Evolutionary conservation across 495 filamentous ascomycete genomes (phyloP).

Genomic region (Aspergillus ellipticus): DNA sequence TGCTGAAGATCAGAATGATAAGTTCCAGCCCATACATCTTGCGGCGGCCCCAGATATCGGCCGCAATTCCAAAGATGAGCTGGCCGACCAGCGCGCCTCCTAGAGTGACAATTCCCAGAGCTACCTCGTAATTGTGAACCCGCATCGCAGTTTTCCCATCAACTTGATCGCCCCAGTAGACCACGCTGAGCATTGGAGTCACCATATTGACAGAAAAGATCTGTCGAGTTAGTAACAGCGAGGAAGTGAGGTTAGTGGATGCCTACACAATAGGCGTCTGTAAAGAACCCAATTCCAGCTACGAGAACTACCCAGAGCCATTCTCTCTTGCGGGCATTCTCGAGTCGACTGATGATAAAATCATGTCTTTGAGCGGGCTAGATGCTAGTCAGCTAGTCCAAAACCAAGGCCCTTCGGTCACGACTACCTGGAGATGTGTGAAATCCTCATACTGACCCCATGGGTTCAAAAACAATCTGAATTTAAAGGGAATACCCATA

Average conservation of each 20-base stretch:
- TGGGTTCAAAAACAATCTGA: conserved; percentile 11
- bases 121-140: conserved; percentile 17
- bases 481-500: not conserved
- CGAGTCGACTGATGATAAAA: conserved; percentile 11
- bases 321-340: conserved; percentile 17
- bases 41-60: conserved; percentile 52
- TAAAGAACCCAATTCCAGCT: conserved; percentile 56
- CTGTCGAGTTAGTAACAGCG: not conserved
- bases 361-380: conserved; percentile 12
- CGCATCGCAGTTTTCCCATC: conserved; percentile 1
- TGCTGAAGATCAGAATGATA: conserved; percentile 44
- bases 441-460: conserved; percentile 14
- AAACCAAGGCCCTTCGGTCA: not conserved
- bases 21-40: conserved; percentile 56
- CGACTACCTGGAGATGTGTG: conserved; percentile 7
- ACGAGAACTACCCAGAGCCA: conserved; percentile 42
- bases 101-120: conserved; percentile 50
- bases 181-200: conserved; percentile 47
- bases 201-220: conserved; percentile 55
- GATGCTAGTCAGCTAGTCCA: not conserved
- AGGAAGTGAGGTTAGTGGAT: not conserved
- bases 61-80: conserved; percentile 51
- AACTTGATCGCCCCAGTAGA: conserved; percentile 42
- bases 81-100: conserved; percentile 51
- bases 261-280: conserved; percentile 50